Conservation (phyloP, 164 flowering plant species). For the Berberis thunbergii region DNA sequence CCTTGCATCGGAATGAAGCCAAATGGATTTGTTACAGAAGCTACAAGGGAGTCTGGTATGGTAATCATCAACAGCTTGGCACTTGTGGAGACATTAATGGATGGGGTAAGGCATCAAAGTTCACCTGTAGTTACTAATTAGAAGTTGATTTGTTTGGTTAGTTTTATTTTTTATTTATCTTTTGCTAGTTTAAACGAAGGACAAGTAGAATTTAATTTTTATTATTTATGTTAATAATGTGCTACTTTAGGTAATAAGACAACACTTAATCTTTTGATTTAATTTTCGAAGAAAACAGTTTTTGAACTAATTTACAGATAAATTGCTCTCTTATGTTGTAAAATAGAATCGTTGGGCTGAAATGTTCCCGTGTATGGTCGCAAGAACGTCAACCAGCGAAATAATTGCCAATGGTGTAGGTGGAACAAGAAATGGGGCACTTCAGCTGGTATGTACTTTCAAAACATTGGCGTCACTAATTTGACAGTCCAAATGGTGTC, state of each 20-base stretch:
- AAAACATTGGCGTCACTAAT: neutral
- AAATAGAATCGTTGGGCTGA: conserved; percentile 80
- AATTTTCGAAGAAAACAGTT: too few relatives aligned
- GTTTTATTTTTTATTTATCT: neutral
- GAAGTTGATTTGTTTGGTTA: neutral
- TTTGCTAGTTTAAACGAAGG: too few relatives aligned
- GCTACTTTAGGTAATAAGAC: too few relatives aligned
- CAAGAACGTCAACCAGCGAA: conserved; percentile 65
- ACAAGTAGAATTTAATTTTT: too few relatives aligned
- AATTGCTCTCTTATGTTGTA: neutral
- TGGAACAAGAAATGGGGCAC: conserved; percentile 84
- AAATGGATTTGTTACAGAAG: conserved; percentile 69
- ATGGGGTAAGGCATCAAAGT: conserved; percentile 41
- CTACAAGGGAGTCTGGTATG: conserved; percentile 70
- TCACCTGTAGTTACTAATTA: neutral
- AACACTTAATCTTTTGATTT: too few relatives aligned
- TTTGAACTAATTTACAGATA: too few relatives aligned
- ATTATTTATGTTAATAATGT: too few relatives aligned
- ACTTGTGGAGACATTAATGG: conserved; percentile 90
- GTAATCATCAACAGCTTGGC: conserved; percentile 87
- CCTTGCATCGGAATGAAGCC: conserved; percentile 80
- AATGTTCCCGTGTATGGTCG: conserved; percentile 85
- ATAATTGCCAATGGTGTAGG: conserved; percentile 74
- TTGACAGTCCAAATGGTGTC: too few relatives aligned
- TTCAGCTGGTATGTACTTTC: conserved; percentile 48